phyloP scores from a whole-genome alignment of 2,329 filamentous ascomycete genomes.

The Paracoccidioides lutzii region DNA sequence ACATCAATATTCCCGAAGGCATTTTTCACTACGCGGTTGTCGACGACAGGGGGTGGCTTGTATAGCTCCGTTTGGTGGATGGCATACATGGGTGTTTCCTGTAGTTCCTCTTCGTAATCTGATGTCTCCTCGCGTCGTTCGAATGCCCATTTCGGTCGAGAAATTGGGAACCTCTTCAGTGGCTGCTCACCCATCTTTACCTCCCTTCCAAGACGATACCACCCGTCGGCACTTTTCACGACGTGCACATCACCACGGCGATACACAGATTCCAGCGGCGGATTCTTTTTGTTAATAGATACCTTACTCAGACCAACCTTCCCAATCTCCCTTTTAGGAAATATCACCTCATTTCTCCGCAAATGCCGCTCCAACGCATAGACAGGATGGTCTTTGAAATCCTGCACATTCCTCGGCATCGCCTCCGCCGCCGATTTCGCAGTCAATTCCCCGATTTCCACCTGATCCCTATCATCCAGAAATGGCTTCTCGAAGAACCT shows the following conservation, averaged over 20 bases:
- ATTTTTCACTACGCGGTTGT: conserved; percentile 56
- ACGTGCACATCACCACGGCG: conserved; percentile 66
- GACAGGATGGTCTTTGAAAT: conserved; percentile 75
- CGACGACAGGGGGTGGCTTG: conserved; percentile 58
- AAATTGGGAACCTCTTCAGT: conserved; percentile 50
- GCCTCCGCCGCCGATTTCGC: conserved; percentile 61
- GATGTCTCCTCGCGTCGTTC: neutral
- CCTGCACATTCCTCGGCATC: conserved; percentile 73
- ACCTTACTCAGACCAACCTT: conserved; percentile 50
- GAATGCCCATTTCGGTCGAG: conserved; percentile 11
- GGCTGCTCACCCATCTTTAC: conserved; percentile 69
- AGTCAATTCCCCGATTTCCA: conserved; percentile 66
- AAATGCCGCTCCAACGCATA: conserved; percentile 80
- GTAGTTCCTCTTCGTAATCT: conserved; percentile 30
- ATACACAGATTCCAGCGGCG: conserved; percentile 62
- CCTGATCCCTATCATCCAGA: conserved; percentile 57
- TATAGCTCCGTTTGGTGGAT: conserved; percentile 57
- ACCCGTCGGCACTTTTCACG: conserved; percentile 69
- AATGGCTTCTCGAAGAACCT: conserved; percentile 30
- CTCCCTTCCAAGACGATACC: conserved; percentile 77
- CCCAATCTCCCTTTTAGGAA: conserved; percentile 59
- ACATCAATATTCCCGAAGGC: conserved; percentile 50
- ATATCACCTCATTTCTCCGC: conserved; percentile 67
- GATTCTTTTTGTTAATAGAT: conserved; percentile 37
- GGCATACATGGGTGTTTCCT: conserved; percentile 47